Evolutionary conservation across 139 green algal species (phyloP).

Genomic region (Edaphochlamys debaryana): DNA sequence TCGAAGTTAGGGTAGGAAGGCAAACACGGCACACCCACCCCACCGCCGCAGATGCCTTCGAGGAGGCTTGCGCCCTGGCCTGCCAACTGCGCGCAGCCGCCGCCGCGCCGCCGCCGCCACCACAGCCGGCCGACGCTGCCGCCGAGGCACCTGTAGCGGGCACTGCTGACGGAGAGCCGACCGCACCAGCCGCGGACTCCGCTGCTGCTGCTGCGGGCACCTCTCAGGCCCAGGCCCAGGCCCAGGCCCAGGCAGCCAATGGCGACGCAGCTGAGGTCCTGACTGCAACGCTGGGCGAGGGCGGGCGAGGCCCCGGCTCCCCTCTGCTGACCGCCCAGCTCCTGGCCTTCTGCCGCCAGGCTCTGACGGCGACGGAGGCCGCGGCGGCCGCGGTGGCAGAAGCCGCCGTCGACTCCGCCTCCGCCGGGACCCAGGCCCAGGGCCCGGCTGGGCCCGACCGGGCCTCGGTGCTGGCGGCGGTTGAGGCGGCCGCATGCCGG

Average conservation of each 20-base stretch:
- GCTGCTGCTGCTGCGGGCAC: too few relatives aligned
- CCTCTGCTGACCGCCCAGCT: not conserved
- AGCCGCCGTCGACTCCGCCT: not conserved
- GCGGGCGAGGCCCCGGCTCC: too few relatives aligned
- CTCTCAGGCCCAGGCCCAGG: not conserved
- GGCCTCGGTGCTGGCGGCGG: not conserved
- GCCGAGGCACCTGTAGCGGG: not conserved
- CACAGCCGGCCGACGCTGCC: not conserved
- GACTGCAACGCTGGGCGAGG: too few relatives aligned
- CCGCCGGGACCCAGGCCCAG: too few relatives aligned
- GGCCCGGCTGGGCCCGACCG: too few relatives aligned
- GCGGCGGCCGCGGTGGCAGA: not conserved
- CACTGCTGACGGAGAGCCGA: too few relatives aligned
- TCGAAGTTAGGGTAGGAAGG: not conserved
- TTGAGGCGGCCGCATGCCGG: slow-evolving; percentile 2
- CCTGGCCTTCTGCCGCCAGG: slow-evolving; percentile 16
- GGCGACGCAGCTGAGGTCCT: too few relatives aligned
- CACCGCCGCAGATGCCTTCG: not conserved
- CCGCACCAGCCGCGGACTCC: not conserved
- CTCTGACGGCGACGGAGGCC: not conserved
- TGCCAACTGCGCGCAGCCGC: too few relatives aligned
- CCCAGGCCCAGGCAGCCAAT: too few relatives aligned
- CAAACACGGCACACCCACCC: too few relatives aligned
- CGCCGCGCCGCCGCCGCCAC: too few relatives aligned
- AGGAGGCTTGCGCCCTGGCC: not conserved